Conservation (phyloP, 2,329 filamentous ascomycete genomes). For the Exophiala mesophila region DNA sequence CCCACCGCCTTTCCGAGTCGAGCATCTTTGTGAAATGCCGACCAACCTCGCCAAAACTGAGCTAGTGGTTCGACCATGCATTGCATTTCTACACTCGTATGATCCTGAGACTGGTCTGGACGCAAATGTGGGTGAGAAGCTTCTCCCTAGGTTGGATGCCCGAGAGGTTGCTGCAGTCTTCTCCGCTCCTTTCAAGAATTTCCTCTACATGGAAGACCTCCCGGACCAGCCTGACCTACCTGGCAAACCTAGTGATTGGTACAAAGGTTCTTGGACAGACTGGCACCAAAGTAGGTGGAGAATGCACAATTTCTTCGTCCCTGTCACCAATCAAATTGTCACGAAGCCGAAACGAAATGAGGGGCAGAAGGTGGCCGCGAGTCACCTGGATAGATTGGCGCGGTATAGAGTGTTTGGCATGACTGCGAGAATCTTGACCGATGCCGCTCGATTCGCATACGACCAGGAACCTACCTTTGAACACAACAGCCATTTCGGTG, state of each 20-base stretch:
- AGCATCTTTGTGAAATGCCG: conserved; percentile 81
- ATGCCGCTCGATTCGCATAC: conserved; percentile 81
- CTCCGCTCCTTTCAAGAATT: conserved; percentile 80
- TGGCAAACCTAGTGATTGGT: conserved; percentile 64
- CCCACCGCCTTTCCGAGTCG: conserved; percentile 73
- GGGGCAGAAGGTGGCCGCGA: conserved; percentile 39
- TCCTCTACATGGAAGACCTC: conserved; percentile 61
- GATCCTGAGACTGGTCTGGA: conserved; percentile 39
- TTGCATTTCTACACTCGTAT: conserved; percentile 69
- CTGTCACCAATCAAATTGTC: conserved; percentile 65
- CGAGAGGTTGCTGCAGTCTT: conserved; percentile 93
- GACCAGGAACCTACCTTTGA: conserved; percentile 79
- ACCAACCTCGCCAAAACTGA: conserved; percentile 68
- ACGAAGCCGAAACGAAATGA: conserved; percentile 50
- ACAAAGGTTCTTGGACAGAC: conserved; percentile 73
- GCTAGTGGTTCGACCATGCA: conserved; percentile 68
- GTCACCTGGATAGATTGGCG: conserved; percentile 42
- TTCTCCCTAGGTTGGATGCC: conserved; percentile 78
- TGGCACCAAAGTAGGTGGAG: conserved; percentile 76
- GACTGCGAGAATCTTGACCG: conserved; percentile 86
- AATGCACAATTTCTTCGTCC: conserved; percentile 91
- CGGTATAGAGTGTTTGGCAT: conserved; percentile 90
- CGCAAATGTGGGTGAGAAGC: conserved; percentile 59
- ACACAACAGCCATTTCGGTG: conserved; percentile 59
- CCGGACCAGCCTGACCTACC: conserved; percentile 35